Evolutionary conservation across 441 rosid species (phyloP).

Genomic region (Populus hybrid): DNA sequence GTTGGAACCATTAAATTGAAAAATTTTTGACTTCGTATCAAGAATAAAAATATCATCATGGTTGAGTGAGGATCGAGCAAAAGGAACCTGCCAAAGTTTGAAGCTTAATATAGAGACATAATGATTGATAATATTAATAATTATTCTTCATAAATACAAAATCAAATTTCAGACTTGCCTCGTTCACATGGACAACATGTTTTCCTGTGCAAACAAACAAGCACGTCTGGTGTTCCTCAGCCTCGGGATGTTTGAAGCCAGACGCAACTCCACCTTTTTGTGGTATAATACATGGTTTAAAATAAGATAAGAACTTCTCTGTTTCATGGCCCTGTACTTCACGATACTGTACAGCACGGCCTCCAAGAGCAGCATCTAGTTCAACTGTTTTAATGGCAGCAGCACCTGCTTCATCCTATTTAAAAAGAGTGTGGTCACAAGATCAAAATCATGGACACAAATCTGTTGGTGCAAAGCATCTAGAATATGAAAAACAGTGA

Average conservation of each 20-base stretch:
- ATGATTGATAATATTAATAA: conserved; percentile 1
- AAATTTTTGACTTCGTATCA: conserved; percentile 30
- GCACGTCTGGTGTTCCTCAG: conserved; percentile 73
- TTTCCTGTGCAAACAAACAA: conserved; percentile 92
- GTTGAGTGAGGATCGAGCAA: conserved; percentile 90
- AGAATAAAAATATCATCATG: conserved; percentile 95
- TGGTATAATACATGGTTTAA: conserved; percentile 96
- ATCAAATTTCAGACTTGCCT: conserved; percentile 53
- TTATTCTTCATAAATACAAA: conserved; percentile 6
- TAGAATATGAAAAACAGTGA: conserved; percentile 7
- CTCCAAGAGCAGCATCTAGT: conserved; percentile 95
- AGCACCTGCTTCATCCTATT: conserved; percentile 92
- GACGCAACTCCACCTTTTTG: conserved; percentile 88
- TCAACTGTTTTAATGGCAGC: conserved; percentile 90
- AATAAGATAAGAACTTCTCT: conserved; percentile 90
- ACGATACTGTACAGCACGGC: conserved; percentile 97
- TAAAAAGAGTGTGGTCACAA: conserved; percentile 27
- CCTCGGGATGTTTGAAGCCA: conserved; percentile 66
- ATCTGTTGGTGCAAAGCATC: neutral
- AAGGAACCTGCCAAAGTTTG: conserved; percentile 62
- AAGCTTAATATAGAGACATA: neutral
- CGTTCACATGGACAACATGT: conserved; percentile 90
- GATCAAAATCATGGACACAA: neutral
- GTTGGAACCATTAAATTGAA: conserved; percentile 84
- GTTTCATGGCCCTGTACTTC: conserved; percentile 98